A percentile compares a stretch with the other conserved stretches of the same genome.
phyloP scores from a whole-genome alignment of 352 stramenopile genomes.

The Aphanomyces cochlioides region DNA sequence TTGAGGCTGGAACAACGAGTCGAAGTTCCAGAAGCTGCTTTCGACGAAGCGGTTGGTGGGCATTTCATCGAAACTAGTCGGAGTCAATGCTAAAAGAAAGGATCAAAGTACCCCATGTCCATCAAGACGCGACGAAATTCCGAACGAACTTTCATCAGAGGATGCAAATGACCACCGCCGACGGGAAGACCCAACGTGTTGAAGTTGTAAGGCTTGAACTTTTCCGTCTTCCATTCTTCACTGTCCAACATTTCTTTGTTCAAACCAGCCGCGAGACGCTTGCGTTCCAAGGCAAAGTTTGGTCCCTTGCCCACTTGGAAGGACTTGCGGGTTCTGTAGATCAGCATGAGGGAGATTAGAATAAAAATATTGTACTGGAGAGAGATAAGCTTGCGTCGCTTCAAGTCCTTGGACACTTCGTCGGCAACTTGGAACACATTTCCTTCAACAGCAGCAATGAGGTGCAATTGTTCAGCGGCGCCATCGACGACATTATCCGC shows the following conservation, averaged over 20 bases:
- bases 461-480: slow-evolving; percentile 79
- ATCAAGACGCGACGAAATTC: slow-evolving; percentile 99
- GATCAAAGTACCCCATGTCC: slow-evolving; percentile 92
- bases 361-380: slow-evolving; percentile 36
- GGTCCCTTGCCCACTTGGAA: slow-evolving; percentile 91
- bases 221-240: slow-evolving; percentile 92
- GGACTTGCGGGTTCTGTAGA: slow-evolving; percentile 84
- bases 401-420: slow-evolving; percentile 73
- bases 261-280: slow-evolving; percentile 95
- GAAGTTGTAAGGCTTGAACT: slow-evolving; percentile 99
- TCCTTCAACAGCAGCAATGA: slow-evolving; percentile 62
- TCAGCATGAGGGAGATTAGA: neutral
- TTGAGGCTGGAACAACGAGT: slow-evolving; percentile 99
- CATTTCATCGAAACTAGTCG: slow-evolving; percentile 96
- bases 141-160: slow-evolving; percentile 95
- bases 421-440: slow-evolving; percentile 61
- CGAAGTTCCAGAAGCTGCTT: slow-evolving; percentile 99
- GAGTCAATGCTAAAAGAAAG: neutral
- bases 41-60: slow-evolving; percentile 99
- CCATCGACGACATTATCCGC: slow-evolving; percentile 60
- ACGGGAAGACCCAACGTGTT: slow-evolving; percentile 93
- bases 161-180: slow-evolving; percentile 96
- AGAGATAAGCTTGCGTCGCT: slow-evolving; percentile 78
- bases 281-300: slow-evolving; percentile 91
- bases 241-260: slow-evolving; percentile 99